Conservation (phyloP, 129 eudicot genomes). For the Chrysanthemum seticuspe region DNA sequence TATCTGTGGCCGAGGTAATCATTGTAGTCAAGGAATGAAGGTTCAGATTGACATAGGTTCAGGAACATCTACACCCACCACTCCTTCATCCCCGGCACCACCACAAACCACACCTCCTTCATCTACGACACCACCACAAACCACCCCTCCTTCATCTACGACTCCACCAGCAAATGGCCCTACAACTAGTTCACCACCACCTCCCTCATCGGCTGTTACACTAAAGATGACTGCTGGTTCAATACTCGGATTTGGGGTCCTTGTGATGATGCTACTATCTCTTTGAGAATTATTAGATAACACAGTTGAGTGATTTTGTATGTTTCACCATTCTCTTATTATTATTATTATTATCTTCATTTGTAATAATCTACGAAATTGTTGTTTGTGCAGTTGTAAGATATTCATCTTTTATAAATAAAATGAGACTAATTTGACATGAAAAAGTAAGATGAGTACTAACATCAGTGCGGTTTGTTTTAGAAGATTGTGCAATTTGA, state of each 20-base stretch:
- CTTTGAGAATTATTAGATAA: too few species aligned
- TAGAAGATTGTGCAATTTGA: too few species aligned
- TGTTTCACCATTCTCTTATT: too few species aligned
- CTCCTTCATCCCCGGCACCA: too few species aligned
- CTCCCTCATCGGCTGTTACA: slow-evolving; percentile 45
- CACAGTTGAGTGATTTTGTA: too few species aligned
- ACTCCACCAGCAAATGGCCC: slow-evolving; percentile 13
- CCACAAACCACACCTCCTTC: not conserved
- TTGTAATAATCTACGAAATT: too few species aligned
- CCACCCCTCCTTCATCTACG: slow-evolving; percentile 7
- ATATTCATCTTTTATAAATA: too few species aligned
- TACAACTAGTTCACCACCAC: not conserved
- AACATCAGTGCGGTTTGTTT: too few species aligned
- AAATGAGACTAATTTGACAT: too few species aligned
- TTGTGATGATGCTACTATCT: slow-evolving; percentile 19
- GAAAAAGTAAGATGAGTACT: too few species aligned
- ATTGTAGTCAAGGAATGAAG: slow-evolving; percentile 82
- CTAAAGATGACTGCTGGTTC: slow-evolving; percentile 34
- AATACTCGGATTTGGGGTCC: slow-evolving; percentile 29
- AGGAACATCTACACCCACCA: slow-evolving; percentile 16
- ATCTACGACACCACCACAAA: slow-evolving; percentile 23
- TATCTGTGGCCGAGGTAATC: slow-evolving; percentile 56
- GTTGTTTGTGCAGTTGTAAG: too few species aligned
- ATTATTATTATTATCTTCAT: too few species aligned
- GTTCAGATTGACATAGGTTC: slow-evolving; percentile 43